Evolutionary conservation across 768 basidiomycete species (phyloP), one percentile per base, ranked within the genome.

Genomic region (Coprinellus micaceus): DNA sequence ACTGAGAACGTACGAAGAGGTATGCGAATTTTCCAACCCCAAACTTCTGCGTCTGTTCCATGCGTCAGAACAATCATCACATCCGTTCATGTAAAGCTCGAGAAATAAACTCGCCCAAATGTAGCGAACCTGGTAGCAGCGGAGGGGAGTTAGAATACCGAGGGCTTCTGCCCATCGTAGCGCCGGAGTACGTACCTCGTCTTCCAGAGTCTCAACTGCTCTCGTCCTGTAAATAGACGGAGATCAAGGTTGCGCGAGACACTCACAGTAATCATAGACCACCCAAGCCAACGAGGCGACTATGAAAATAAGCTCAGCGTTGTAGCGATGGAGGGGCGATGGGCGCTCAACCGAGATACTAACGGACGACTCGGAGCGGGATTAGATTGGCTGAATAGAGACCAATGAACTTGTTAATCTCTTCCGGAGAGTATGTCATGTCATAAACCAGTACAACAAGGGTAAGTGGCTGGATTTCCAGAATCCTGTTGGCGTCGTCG

Each of bases 261-360:
- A 33, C 70, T 30, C 48, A 72, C 72, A 61, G 58, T 73, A 72
- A 59, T 75, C 74, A 54, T 74, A 68, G 6, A 75, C 39, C 11
- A 72, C 65, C 74, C 74, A 75, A 28, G 73, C 73, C 15, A 75
- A 28, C 19, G 61, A 52, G n/a, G 64, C 45, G 44, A 68, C 67
- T 68, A 46, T 17, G 17, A 22, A 54, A 28, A 33, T n/a, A 26
- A 44, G 25, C 33, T 33, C 33, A 33, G 33, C 33, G 33, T 13
- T 13, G 33, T 51, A 36, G 5, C 17, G 22, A 36, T 22, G 19
- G 46, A 33, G 50, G 45, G n/a, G 4, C 5, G 26, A 21, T 10
- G 22, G 30, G 21, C 33, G 33, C 7, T 33, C 13, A 13, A 33
- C 7, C 33, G 13, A 33, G 33, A 36, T 2, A 58, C 51, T 33